phyloP scores from a whole-genome alignment of 371 early-diverging fungal species.

The Actinomucor elegans region DNA sequence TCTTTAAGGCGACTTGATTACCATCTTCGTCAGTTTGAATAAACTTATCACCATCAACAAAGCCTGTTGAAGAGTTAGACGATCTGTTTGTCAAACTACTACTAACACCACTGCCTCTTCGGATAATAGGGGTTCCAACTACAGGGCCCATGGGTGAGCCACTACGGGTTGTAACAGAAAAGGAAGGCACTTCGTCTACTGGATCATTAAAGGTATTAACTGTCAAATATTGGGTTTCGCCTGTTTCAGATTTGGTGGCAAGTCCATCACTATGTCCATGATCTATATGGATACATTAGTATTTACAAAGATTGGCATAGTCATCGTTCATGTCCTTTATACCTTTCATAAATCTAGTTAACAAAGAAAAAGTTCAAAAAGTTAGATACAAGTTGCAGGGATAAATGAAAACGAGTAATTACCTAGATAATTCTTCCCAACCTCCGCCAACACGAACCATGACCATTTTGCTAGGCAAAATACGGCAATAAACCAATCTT shows the following conservation, averaged over 20 bases:
- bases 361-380: neutral
- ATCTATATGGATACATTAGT: constrained; percentile 6
- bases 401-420: neutral
- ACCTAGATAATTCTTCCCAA: constrained; percentile 68
- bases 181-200: constrained; percentile 5
- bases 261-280: constrained; percentile 23
- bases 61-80: constrained; percentile 21
- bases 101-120: constrained; percentile 21
- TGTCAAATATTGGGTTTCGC: constrained; percentile 17
- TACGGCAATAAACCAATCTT: constrained; percentile 54
- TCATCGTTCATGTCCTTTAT: neutral
- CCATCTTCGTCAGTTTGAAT: constrained; percentile 39
- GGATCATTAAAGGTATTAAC: constrained; percentile 18
- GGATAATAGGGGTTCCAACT: constrained; percentile 20
- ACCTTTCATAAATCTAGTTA: constrained; percentile 28
- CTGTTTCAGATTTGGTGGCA: constrained; percentile 17
- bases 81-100: constrained; percentile 16
- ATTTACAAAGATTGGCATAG: too few species aligned
- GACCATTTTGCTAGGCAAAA: constrained; percentile 67
- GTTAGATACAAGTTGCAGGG: neutral
- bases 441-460: constrained; percentile 86
- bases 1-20: constrained; percentile 31
- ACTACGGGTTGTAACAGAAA: constrained; percentile 18
- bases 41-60: constrained; percentile 35
- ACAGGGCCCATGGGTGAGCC: constrained; percentile 19